phyloP scores from a whole-genome alignment of 164 flowering plant genomes.

The Santalum album region DNA sequence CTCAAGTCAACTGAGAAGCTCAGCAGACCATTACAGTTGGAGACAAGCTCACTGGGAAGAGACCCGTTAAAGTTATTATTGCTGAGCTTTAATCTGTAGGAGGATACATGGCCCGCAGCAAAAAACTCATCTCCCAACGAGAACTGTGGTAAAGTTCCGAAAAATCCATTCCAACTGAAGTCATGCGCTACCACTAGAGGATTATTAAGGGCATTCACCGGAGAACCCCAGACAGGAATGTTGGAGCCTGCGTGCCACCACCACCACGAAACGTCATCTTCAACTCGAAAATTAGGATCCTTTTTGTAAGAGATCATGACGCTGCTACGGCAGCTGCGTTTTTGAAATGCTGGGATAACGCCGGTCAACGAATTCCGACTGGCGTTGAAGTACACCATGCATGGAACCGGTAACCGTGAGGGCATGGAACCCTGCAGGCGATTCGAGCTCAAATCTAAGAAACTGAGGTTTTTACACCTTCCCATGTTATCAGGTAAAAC shows the following conservation, averaged over 20 bases:
- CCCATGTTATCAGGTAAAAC: constrained; percentile 34
- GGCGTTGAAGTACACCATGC: constrained; percentile 57
- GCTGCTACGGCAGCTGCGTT: constrained; percentile 24
- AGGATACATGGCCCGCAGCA: constrained; percentile 5
- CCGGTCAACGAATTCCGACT: constrained; percentile 52
- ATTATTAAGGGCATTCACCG: constrained; percentile 9
- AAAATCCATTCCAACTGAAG: constrained; percentile 54
- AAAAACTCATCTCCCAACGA: constrained; percentile 28
- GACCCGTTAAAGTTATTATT: constrained; percentile 48
- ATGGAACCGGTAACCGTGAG: constrained; percentile 33
- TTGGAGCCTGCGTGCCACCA: constrained; percentile 5
- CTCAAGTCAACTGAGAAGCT: constrained; percentile 45
- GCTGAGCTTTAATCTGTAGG: constrained; percentile 40
- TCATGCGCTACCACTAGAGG: constrained; percentile 33
- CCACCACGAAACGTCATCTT: constrained; percentile 14
- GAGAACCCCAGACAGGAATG: constrained; percentile 17
- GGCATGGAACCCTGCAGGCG: constrained; percentile 37
- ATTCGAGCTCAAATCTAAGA: constrained; percentile 64
- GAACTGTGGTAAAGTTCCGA: constrained; percentile 36
- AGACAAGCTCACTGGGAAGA: constrained; percentile 27
- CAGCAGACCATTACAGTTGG: constrained; percentile 27
- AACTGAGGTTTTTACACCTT: constrained; percentile 39
- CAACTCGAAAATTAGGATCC: constrained; percentile 12
- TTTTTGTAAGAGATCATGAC: constrained; percentile 9
- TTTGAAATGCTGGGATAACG: constrained; percentile 27